Conservation (phyloP, 2,329 filamentous ascomycete genomes). For the Clarireedia homoeocarpa region DNA sequence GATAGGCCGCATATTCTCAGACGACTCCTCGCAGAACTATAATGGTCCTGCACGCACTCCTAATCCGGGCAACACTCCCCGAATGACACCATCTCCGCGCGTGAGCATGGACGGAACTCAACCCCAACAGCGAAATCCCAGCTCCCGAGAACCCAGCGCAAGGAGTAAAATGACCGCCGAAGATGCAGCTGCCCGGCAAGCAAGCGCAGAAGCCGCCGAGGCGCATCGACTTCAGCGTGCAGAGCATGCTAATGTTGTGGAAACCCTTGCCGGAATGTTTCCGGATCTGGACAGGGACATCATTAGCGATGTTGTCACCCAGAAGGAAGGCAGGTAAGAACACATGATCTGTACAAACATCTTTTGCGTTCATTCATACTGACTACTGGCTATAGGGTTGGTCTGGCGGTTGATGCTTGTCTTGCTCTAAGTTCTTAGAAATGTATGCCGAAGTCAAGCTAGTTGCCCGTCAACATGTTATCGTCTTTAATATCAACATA, state of each 20-base stretch:
- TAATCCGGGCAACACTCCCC: constrained; percentile 36
- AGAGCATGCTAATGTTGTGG: constrained; percentile 86
- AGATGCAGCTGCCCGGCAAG: constrained; percentile 83
- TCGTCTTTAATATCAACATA: constrained; percentile 6
- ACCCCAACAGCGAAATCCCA: constrained; percentile 14
- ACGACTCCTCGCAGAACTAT: constrained; percentile 38
- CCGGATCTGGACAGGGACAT: constrained; percentile 89
- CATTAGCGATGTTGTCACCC: constrained; percentile 91
- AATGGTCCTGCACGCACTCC: constrained; percentile 36
- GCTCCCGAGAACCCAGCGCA: constrained; percentile 11
- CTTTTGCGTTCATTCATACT: constrained; percentile 18
- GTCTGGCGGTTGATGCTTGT: constrained; percentile 78
- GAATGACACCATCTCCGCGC: constrained; percentile 25
- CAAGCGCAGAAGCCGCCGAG: constrained; percentile 82
- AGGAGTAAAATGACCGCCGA: constrained; percentile 54
- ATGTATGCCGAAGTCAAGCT: background rate
- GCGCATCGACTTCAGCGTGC: constrained; percentile 73
- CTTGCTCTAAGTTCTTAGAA: constrained; percentile 50
- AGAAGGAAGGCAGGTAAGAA: constrained; percentile 84
- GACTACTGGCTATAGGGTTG: constrained; percentile 49
- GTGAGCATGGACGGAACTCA: constrained; percentile 21
- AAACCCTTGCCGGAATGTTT: constrained; percentile 94
- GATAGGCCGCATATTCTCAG: constrained; percentile 91
- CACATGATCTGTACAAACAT: background rate
- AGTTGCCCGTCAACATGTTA: constrained; percentile 2